These are phyloP conservation scores for Penicillium sp. DNA, from an alignment of 2,329 filamentous ascomycete genomes.

Conservation along the genomic window DNA sequence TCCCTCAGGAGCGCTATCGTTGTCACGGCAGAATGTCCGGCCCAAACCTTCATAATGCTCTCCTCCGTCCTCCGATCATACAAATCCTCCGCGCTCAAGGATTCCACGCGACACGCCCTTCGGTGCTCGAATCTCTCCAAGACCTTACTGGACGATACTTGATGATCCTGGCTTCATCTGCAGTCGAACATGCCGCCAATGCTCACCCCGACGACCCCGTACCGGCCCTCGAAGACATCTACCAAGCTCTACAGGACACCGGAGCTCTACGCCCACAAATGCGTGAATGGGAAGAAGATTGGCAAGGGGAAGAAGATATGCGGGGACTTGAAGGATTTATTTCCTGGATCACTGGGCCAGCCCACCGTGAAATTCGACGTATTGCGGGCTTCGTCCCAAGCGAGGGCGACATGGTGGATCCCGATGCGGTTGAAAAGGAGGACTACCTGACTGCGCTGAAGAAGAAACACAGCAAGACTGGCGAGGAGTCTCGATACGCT, in stretches of 20 bases:
- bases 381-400: conserved; percentile 68
- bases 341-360: conserved; percentile 69
- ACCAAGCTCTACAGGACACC: conserved; percentile 77
- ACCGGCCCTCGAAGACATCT: conserved; percentile 70
- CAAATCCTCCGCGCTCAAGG: conserved; percentile 89
- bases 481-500: conserved; percentile 79
- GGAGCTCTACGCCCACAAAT: conserved; percentile 69
- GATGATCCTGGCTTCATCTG: conserved; percentile 66
- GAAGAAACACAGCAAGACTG: conserved; percentile 86
- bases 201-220: conserved; percentile 62
- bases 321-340: conserved; percentile 74
- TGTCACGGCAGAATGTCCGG: conserved; percentile 41
- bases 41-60: conserved; percentile 63
- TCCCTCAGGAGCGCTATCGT: too few species aligned
- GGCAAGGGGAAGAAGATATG: conserved; percentile 68
- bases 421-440: conserved; percentile 55
- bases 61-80: conserved; percentile 80
- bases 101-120: conserved; percentile 76
- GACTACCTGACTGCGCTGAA: conserved; percentile 76
- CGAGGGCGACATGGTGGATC: conserved; percentile 49
- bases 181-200: conserved; percentile 66
- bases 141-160: conserved; percentile 83
- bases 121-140: conserved; percentile 81
- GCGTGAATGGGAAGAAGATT: conserved; percentile 65
- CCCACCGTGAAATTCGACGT: conserved; percentile 75